These are phyloP conservation scores for Apocynum venetum DNA, from an alignment of 257 asterid genomes.

Conservation along the genomic window DNA sequence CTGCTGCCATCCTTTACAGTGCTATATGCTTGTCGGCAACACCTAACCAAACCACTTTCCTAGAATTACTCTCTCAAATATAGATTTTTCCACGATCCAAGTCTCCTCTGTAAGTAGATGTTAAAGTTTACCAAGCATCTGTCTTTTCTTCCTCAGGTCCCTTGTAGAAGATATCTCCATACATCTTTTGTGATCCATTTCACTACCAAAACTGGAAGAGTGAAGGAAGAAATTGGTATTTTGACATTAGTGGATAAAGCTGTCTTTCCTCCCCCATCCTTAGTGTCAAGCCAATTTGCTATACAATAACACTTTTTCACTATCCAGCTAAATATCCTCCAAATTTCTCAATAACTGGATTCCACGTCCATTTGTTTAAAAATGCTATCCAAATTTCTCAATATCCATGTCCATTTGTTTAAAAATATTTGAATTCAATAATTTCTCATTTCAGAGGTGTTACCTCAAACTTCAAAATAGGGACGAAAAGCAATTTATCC, in stretches of 20 bases:
- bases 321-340: no score
- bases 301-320: no score
- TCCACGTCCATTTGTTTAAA: no score
- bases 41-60: background rate
- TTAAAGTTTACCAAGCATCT: background rate
- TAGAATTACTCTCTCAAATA: background rate
- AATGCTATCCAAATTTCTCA: background rate
- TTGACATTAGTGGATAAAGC: background rate
- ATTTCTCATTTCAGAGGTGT: background rate
- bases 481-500: background rate
- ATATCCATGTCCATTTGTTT: no score
- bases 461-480: no score
- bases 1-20: background rate
- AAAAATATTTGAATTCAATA: background rate
- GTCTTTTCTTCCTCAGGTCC: background rate
- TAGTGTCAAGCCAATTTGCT: background rate
- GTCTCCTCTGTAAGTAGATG: background rate
- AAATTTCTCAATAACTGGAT: no score
- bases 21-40: background rate
- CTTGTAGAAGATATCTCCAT: background rate
- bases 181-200: background rate
- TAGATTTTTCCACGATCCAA: background rate
- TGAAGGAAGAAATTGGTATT: background rate
- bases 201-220: background rate
- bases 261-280: no score